phyloP scores from a whole-genome alignment of 2,329 filamentous ascomycete genomes.

The Pezicula neosporulosa region DNA sequence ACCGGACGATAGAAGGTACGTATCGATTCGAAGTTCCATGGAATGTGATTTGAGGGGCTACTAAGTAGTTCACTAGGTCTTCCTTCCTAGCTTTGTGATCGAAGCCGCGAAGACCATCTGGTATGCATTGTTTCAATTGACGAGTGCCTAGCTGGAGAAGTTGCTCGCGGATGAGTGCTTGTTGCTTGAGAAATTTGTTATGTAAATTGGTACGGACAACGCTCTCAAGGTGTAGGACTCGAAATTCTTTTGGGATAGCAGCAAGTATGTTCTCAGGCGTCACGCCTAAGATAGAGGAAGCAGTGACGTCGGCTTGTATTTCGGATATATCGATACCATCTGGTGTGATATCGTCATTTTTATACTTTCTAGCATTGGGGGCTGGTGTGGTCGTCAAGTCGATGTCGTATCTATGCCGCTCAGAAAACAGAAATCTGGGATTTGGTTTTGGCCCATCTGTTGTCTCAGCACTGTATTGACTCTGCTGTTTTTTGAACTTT shows the following conservation, averaged over 20 bases:
- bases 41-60: conserved; percentile 34
- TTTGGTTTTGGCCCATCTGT: not conserved
- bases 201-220: conserved; percentile 32
- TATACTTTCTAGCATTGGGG: not conserved
- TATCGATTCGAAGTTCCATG: conserved; percentile 34
- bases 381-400: too few species aligned
- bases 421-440: not conserved
- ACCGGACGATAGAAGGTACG: conserved; percentile 39
- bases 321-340: conserved; percentile 14
- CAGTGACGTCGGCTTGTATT: conserved; percentile 20
- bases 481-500: not conserved
- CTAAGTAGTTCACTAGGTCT: conserved; percentile 33
- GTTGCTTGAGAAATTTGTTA: conserved; percentile 25
- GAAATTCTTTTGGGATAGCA: conserved; percentile 26
- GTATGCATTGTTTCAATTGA: conserved; percentile 14
- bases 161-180: conserved; percentile 20
- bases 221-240: conserved; percentile 37
- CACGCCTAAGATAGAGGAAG: conserved; percentile 28
- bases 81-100: conserved; percentile 18
- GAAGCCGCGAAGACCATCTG: not conserved
- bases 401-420: too few species aligned
- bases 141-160: conserved; percentile 16
- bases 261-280: conserved; percentile 31
- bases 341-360: conserved; percentile 3
- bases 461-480: not conserved